Percentiles rank a stretch among this genome's conserved stretches.
phyloP scores from a whole-genome alignment of 108 stramenopile genomes.

The Nitzschia palea region DNA sequence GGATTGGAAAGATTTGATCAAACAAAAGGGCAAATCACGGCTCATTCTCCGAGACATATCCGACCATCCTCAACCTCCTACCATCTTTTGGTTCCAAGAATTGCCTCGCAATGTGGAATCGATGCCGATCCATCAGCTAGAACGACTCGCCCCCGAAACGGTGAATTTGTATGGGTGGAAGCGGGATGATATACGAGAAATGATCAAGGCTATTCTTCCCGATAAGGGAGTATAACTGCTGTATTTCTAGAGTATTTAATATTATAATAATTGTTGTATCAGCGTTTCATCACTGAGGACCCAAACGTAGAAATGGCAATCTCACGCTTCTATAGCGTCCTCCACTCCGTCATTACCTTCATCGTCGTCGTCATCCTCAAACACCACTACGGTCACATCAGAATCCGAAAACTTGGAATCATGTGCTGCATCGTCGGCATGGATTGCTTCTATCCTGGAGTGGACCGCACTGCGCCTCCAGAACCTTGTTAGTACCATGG shows the following conservation, averaged over 20 bases:
- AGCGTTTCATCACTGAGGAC: background rate
- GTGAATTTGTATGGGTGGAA: conserved; percentile 55
- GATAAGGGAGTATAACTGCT: conserved; percentile 14
- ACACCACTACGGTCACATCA: background rate
- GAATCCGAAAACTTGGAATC: background rate
- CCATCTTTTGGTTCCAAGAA: conserved; percentile 29
- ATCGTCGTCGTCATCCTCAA: background rate
- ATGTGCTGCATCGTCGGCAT: background rate
- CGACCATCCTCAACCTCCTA: conserved; percentile 1
- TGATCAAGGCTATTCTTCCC: conserved; percentile 60
- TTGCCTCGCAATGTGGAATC: background rate
- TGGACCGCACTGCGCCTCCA: background rate
- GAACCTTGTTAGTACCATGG: background rate
- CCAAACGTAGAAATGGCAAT: background rate
- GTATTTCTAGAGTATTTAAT: background rate
- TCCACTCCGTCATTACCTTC: background rate
- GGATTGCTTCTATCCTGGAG: background rate
- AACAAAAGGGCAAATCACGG: conserved; percentile 41
- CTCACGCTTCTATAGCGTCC: background rate
- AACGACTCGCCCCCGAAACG: conserved; percentile 44
- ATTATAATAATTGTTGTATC: background rate
- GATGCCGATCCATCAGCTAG: conserved; percentile 2
- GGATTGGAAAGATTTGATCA: conserved; percentile 39
- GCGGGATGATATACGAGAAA: conserved; percentile 65
- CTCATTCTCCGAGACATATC: conserved; percentile 6